Conservation (phyloP, 2,329 filamentous ascomycete species). For the Metarhizium robertsii region DNA sequence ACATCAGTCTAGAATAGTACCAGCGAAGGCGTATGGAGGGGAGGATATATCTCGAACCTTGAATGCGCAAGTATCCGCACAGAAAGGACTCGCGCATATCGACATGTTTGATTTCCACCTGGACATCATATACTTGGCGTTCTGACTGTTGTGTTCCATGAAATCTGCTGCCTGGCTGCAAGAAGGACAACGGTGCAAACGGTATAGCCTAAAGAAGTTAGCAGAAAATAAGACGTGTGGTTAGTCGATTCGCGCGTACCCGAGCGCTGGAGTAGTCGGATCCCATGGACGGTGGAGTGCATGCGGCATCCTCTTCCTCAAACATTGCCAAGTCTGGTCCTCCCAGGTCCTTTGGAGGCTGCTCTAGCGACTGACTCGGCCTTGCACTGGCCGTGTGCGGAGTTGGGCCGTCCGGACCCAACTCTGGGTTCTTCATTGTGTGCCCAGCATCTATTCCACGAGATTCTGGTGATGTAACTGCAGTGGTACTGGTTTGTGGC, state of each 20-base stretch:
- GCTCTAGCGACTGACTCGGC: slow-evolving; percentile 1
- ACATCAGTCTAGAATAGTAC: neutral
- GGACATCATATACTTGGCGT: slow-evolving; percentile 85
- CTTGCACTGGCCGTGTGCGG: neutral
- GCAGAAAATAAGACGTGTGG: slow-evolving; percentile 4
- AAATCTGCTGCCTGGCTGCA: slow-evolving; percentile 83
- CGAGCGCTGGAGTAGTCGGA: slow-evolving; percentile 26
- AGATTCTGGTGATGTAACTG: slow-evolving; percentile 23
- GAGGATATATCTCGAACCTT: slow-evolving; percentile 48
- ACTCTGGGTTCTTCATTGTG: slow-evolving; percentile 22
- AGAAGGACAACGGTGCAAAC: slow-evolving; percentile 72
- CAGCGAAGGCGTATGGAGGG: neutral
- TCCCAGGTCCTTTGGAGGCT: slow-evolving; percentile 14
- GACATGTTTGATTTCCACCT: slow-evolving; percentile 94
- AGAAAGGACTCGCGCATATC: slow-evolving; percentile 90
- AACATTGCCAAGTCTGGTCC: slow-evolving; percentile 14
- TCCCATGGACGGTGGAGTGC: slow-evolving; percentile 27
- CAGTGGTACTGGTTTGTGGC: slow-evolving; percentile 24
- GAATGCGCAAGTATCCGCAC: slow-evolving; percentile 89
- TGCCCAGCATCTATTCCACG: slow-evolving; percentile 18
- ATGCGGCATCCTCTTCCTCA: slow-evolving; percentile 15
- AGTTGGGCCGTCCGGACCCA: slow-evolving; percentile 6
- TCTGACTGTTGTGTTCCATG: slow-evolving; percentile 89
- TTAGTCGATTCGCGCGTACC: slow-evolving; percentile 15
- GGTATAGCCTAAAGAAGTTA: slow-evolving; percentile 51